Conservation (phyloP, 2,329 filamentous ascomycete species). For the Drechslerella dactyloides region DNA sequence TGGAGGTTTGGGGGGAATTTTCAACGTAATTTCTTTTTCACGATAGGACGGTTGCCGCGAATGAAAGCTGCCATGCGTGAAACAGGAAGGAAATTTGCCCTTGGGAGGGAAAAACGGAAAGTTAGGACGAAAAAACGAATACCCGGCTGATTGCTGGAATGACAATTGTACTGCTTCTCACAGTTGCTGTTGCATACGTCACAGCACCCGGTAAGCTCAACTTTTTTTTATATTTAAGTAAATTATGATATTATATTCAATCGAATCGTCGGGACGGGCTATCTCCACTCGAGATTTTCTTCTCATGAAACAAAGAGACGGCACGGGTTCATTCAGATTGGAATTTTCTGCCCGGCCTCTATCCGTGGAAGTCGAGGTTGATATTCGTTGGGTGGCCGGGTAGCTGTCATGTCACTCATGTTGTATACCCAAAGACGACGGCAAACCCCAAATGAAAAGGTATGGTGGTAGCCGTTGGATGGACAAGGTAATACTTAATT, state of each 20-base stretch:
- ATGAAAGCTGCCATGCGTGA: constrained; percentile 11
- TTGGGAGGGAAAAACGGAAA: constrained; percentile 28
- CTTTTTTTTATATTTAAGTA: no score
- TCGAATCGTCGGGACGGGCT: no score
- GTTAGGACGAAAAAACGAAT: constrained; percentile 46
- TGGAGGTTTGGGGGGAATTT: no score
- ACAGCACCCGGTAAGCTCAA: constrained; percentile 17
- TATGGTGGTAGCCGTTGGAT: background rate
- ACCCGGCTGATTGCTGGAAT: constrained; percentile 3
- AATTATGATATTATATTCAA: no score
- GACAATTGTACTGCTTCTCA: constrained; percentile 46
- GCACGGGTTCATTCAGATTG: no score
- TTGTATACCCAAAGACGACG: background rate
- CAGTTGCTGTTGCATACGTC: constrained; percentile 46
- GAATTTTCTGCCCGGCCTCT: no score
- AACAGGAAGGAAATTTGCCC: constrained; percentile 41
- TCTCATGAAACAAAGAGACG: no score
- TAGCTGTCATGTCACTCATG: background rate
- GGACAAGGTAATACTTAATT: no score
- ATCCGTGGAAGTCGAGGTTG: no score
- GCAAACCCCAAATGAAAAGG: background rate
- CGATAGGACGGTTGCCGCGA: background rate
- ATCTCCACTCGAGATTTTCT: no score
- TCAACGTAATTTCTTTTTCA: background rate
- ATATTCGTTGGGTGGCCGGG: background rate